Conservation (phyloP, 192 early-diverging fungal genomes). For the Rhizoclosmatium globosum region DNA sequence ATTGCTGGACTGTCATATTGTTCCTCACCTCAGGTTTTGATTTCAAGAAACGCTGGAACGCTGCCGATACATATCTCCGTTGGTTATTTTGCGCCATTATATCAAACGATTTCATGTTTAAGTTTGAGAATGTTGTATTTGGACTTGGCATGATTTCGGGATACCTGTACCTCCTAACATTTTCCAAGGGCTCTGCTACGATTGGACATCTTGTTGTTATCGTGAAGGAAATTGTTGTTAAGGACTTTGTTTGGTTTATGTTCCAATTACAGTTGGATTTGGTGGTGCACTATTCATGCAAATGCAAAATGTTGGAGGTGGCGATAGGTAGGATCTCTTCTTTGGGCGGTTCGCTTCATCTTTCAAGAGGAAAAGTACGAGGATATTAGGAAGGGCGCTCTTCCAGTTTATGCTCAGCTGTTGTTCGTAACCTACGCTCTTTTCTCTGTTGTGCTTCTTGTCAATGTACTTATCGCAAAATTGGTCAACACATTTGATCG, state of each 20-base stretch:
- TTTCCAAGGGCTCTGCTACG: constrained; percentile 22
- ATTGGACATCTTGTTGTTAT: constrained; percentile 34
- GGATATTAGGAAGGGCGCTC: constrained; percentile 10
- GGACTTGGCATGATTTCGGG: constrained; percentile 33
- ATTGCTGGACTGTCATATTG: no score
- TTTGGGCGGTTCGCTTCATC: constrained; percentile 31
- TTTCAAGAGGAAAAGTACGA: constrained; percentile 23
- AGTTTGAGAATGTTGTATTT: constrained; percentile 24
- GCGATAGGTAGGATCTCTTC: not conserved
- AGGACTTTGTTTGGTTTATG: constrained; percentile 29
- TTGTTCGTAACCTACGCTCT: not conserved
- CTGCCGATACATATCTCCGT: no score
- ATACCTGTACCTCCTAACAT: constrained; percentile 29
- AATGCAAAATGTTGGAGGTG: constrained; percentile 31
- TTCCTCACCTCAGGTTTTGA: no score
- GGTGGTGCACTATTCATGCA: constrained; percentile 36
- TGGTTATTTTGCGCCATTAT: no score
- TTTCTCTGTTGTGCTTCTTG: constrained; percentile 16
- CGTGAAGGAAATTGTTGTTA: constrained; percentile 19
- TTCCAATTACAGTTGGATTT: constrained; percentile 29
- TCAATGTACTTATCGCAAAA: constrained; percentile 37
- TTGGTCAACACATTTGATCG: constrained; percentile 19
- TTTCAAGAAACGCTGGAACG: no score
- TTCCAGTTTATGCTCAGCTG: not conserved
- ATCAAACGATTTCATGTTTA: no score